A percentile compares a stretch with the other conserved stretches of the same genome.
These are phyloP conservation scores for Marchantia paleacea DNA, from an alignment of 225 moss, liverwort and hornwort genomes.

Conservation along the genomic window DNA sequence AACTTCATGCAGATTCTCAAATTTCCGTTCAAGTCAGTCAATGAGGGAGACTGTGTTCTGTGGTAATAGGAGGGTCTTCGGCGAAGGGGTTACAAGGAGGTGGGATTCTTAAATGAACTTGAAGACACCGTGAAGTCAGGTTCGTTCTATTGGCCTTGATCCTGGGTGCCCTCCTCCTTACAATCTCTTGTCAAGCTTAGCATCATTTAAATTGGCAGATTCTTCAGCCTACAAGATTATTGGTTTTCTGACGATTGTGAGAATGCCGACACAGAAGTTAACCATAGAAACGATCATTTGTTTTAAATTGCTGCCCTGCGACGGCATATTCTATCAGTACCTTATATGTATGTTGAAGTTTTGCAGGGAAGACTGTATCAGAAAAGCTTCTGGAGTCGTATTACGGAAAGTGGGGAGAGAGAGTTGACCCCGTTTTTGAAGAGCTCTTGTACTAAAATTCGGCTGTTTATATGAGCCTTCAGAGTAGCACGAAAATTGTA, in stretches of 20 bases:
- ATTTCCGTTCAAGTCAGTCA: neutral
- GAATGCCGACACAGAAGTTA: too few relatives aligned
- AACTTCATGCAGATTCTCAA: neutral
- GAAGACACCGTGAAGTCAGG: slow-evolving; percentile 82
- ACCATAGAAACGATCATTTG: too few relatives aligned
- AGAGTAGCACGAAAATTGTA: neutral
- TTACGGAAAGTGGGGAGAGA: slow-evolving; percentile 71
- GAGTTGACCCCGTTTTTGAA: slow-evolving; percentile 68
- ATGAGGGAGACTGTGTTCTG: neutral
- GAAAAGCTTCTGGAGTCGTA: slow-evolving; percentile 74
- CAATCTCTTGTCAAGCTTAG: neutral
- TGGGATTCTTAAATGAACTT: slow-evolving; percentile 64
- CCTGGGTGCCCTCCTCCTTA: neutral
- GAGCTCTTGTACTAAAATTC: slow-evolving; percentile 60
- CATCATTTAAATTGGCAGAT: too few relatives aligned
- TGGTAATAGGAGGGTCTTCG: slow-evolving; percentile 65
- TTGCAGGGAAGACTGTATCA: slow-evolving; percentile 69
- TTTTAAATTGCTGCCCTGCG: neutral
- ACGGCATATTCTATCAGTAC: neutral
- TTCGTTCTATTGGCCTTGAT: slow-evolving; percentile 11
- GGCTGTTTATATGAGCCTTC: neutral
- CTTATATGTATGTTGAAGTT: neutral
- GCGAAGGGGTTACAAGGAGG: slow-evolving; percentile 77
- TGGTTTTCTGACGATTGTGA: too few relatives aligned
- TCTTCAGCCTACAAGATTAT: too few relatives aligned